A percentile compares a stretch with the other conserved stretches of the same genome.
These are phyloP conservation scores for Dissophora globulifera DNA, from an alignment of 192 early-diverging fungal species.

Conservation along the genomic window DNA sequence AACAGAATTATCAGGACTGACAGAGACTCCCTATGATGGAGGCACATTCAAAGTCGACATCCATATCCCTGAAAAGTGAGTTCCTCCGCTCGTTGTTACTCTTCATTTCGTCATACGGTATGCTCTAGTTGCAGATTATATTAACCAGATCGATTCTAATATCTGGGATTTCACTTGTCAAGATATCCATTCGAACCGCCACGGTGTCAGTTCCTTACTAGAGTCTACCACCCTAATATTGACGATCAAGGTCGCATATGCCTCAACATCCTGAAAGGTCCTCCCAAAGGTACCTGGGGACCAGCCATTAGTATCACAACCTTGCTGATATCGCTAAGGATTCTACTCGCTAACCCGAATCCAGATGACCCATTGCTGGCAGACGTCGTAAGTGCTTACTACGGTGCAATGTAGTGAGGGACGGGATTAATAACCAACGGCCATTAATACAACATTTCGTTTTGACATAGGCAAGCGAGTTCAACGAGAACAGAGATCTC, in stretches of 20 bases:
- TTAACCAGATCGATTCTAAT: no score
- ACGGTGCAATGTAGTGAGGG: no score
- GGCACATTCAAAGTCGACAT: conserved; percentile 75
- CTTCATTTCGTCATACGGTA: no score
- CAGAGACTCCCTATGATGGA: conserved; percentile 71
- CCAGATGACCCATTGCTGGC: conserved; percentile 79
- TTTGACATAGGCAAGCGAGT: conserved; percentile 61
- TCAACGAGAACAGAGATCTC: conserved; percentile 51
- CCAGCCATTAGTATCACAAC: conserved; percentile 73
- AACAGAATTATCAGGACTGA: conserved; percentile 67
- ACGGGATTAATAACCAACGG: no score
- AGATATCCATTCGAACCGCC: conserved; percentile 83
- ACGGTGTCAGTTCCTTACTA: conserved; percentile 73
- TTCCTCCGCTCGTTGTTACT: no score
- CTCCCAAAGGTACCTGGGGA: conserved; percentile 72
- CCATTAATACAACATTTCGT: not conserved
- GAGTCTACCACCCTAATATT: conserved; percentile 86
- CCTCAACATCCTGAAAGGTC: conserved; percentile 73
- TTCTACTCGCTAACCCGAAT: conserved; percentile 74
- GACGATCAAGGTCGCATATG: conserved; percentile 83
- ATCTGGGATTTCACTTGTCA: no score
- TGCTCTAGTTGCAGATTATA: no score
- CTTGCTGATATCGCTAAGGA: conserved; percentile 65
- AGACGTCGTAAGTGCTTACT: conserved; percentile 64
- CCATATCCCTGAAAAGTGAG: conserved; percentile 60